Base-by-base conservation (phyloP, 2,329 filamentous ascomycete genomes). In the Helicocarpus griseus region DNA sequence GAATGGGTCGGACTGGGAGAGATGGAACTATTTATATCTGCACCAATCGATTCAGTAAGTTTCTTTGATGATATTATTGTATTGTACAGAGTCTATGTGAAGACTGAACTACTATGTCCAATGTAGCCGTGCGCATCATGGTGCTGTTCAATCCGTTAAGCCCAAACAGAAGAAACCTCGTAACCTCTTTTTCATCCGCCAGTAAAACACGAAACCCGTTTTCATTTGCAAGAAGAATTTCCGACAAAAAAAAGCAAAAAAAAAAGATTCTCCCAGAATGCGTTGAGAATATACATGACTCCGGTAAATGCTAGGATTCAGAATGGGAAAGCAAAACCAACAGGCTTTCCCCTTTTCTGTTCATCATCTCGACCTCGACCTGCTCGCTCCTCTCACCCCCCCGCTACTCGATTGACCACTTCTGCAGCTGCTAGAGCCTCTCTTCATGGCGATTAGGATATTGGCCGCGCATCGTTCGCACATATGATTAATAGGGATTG, bases 391-490 rank as follows among this genome's bases (percentile, higher is more conserved):
- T 26, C 29, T 47, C 21, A 22, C 7, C 8, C 45, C 31, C 45
- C 29, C 8, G n/a, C 22, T 35, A 11, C 31, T 26, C 14, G 29
- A 24, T n/a, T 24, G 21, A 6, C 35, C 22, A n/a, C 17, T 17
- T 22, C 8, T 39, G 35, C 29, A 21, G 31, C 45, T 17, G 21
- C 19, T 33, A 31, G 19, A 36, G 31, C 49, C 45, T 6, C 17
- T 39, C 21, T 43, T 53, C 49, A 57, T 55, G 22, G 33, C 47
- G 8, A 55, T 36, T 28, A 57, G 45, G 21, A 57, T 55, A 6
- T 13, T 31, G 1, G 55, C 55, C 3, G 55, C 55, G 36, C 55
- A 57, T 19, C 44, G 35, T n/a, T 57, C 51, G 26, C 55, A 57
- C n/a, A 57, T 55, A 24, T 57, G 46, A 28, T 38, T 19, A 6